These are phyloP conservation scores for Alternaria conjuncta DNA, from an alignment of 2,329 filamentous ascomycete genomes.

Conservation along the genomic window DNA sequence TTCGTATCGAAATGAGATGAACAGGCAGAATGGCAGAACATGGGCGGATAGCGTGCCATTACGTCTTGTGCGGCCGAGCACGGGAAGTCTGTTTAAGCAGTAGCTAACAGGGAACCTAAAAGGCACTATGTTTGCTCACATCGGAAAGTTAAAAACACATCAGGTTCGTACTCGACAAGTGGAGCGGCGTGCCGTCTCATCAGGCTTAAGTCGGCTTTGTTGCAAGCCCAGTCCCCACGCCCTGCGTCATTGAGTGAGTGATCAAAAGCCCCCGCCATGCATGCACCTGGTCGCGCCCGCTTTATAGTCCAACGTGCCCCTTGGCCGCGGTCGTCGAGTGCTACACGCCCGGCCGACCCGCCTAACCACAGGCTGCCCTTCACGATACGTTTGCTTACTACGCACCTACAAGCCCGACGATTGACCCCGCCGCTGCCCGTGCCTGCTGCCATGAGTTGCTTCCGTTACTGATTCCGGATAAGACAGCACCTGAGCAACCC, in stretches of 20 bases:
- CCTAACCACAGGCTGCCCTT: conserved; percentile 21
- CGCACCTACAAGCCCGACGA: conserved; percentile 2
- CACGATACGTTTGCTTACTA: conserved; percentile 4
- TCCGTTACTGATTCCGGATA: conserved; percentile 12
- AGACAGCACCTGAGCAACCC: neutral
- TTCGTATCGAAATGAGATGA: neutral
- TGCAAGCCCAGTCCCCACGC: conserved; percentile 26
- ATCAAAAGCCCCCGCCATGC: conserved; percentile 33
- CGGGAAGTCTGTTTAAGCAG: neutral
- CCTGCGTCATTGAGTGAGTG: conserved; percentile 31
- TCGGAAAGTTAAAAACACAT: neutral
- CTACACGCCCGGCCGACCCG: conserved; percentile 25
- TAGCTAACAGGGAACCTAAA: neutral
- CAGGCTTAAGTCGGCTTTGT: conserved; percentile 16
- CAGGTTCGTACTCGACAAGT: neutral
- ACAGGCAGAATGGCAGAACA: neutral
- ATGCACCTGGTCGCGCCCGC: conserved; percentile 14
- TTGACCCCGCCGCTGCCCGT: conserved; percentile 17
- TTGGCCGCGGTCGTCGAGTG: conserved; percentile 32
- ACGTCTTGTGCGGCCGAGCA: neutral
- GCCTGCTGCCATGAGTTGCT: conserved; percentile 21
- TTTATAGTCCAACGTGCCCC: conserved; percentile 10
- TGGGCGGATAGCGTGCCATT: neutral
- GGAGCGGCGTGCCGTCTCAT: neutral
- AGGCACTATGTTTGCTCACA: neutral